Base-by-base conservation (phyloP, 2,329 filamentous ascomycete genomes). In the Cladophialophora exuberans region DNA sequence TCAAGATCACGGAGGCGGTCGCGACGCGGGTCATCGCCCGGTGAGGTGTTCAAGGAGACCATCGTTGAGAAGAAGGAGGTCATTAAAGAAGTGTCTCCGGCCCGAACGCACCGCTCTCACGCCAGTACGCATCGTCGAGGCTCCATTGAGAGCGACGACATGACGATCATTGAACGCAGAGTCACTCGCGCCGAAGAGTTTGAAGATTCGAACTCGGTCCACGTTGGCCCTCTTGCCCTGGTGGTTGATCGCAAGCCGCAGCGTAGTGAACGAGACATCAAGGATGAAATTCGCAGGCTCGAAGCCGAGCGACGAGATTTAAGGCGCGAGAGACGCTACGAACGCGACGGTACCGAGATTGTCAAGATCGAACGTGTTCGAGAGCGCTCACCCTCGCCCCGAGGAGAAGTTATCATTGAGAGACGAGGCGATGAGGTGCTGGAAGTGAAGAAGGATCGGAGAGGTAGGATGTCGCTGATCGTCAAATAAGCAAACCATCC, bases 391-490 rank as follows among this genome's bases (percentile, higher is more conserved):
- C 61, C 62, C 26, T 59, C 59, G 17, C 62, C 62, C 26, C 51
- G 48, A 5, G 59, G 62, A 15, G 66, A 71, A 41, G 65, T 71
- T 15, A 68, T 73, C 56, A 69, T 70, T 36, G 60, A 68, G 28
- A 59, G 65, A 33, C 62, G 76, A 64, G 71, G 72, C 33, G 73
- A 79, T 46, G 82, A 84, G 56, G 73, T 85, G 4, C 66, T 76
- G 3, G 74, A 79, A 59, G 84, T 96, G 66, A 88, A 90, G 76
- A 90, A 88, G 79, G 90, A 97, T 76, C 87, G 87, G 80, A 94
- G 89, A 91, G 91, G 92, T 95, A 94, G 87, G 88, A 86, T 94
- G 84, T 62, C 64, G 53, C 59, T 70, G 61, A 63, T 74, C 51
- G 60, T 60, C 41, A 62, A 54, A 53, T 57, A 38, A 59, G 51